Base-by-base conservation (phyloP, 1,139 yeast species). In the Yamadazyma triangularis region DNA sequence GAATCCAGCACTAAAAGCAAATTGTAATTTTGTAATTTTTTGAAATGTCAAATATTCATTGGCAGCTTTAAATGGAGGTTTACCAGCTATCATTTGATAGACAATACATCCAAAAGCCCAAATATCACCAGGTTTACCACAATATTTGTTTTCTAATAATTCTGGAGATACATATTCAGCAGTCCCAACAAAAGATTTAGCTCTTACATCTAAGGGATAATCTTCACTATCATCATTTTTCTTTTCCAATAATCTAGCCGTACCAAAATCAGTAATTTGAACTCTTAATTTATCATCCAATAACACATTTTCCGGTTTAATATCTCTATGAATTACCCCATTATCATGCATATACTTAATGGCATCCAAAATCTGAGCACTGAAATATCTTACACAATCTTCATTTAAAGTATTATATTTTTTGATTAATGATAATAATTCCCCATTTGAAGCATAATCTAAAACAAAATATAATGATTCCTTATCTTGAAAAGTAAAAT, bases 391-490 rank as follows among this genome's bases (percentile, higher is more conserved):
- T 9, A 93, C 73, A 49, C 94, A 77, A 4, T 69, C 73, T 51
- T 88, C 95, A 50, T 80, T 85, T 26, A 91, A 64, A 1, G 93
- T 78, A 6, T 88, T 89, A 48, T 81, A 65, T 44, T 77, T 76
- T 48, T 89, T 85, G 40, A 91, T 78, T 39, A 89, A 65, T 2
- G 88, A 73, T 33, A 93, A 66, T 24, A 91, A 64, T 56, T 91
- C 99, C 7, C 99, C 99, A 44, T 87, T 85, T 26, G 94, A 74
- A 0, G 98, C 97, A 53, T 76, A 85, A 52, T 91, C 97, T 35
- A 91, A 75, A 13, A 91, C 98, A 60, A 87, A 93, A 57, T 88
- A 91, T 30, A 93, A 66, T 10, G 89, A 82, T 35, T 79, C 75
- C 34, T 85, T 84, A 55, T 93, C 98, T 53, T 91, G 98, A 55